Evolutionary conservation across 352 stramenopile genomes (phyloP), one percentile per base, ranked within the genome.

Genomic region (Pythium aristosporum): DNA sequence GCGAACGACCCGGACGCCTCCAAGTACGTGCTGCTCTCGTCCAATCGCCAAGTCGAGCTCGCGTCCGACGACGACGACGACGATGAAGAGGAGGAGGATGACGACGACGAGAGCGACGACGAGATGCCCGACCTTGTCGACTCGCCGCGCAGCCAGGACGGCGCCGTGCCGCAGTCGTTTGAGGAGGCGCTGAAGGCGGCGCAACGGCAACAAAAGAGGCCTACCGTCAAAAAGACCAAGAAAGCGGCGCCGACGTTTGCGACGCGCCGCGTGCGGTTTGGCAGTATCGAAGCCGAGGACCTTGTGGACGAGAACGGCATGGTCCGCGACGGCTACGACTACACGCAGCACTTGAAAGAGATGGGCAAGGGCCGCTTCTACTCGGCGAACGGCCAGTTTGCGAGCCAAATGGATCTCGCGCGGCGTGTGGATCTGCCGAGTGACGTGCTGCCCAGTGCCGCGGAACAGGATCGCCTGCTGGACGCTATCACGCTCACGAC

Each of bases 321-420:
- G 61, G 76, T 85, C 28, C 86, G 96, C 63, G 92, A 98, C 71
- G 91, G 91, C 57, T 98, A 98, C 74, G 87, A 98, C 67, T 98
- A 98, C 74, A 71, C 82, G 63, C 77, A 96, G 71, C 92, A 98
- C 75, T 76, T 98, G 71, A 95, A 92, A 55, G 91, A 94, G 67
- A 96, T 96, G 74, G 90, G 89, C 42, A 75, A 91, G 46, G 81
- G 87, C 58, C 82, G 79, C 25, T 96, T 96, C 58, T 91, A 94
- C 70, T 89, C 81, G 46, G 76, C 77, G 46, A 80, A 77, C 20
- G 84, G 79, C 18, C 77, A 88, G 30, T 94, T 94, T 71, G 73
- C 82, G 60, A 77, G 74, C 30, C 71, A 76, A 42, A 82, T 73
- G 25, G 72, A 77, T n/a, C 57, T 94, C 32, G 79, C 81, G 18